phyloP scores from a whole-genome alignment of 164 flowering plant species.

The Berberis vulgaris region DNA sequence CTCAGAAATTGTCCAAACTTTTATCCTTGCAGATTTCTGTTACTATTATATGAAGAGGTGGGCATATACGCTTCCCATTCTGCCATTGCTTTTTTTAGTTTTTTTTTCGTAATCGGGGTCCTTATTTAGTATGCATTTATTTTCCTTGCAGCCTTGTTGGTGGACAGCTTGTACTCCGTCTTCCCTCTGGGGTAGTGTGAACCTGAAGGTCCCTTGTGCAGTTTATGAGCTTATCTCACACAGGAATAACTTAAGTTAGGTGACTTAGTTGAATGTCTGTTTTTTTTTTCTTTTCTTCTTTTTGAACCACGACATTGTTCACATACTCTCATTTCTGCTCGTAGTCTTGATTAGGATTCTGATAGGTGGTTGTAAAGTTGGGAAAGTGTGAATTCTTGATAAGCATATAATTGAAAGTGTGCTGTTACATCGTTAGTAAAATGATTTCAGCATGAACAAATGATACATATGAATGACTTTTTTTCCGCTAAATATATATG shows the following conservation, averaged over 20 bases:
- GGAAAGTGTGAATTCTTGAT: not conserved
- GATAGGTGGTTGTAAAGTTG: not conserved
- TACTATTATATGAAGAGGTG: conserved; percentile 92
- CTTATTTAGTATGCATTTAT: not conserved
- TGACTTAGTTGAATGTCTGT: not conserved
- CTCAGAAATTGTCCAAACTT: conserved; percentile 92
- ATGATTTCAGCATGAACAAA: no score
- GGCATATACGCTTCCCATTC: not conserved
- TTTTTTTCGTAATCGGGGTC: not conserved
- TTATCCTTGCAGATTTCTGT: conserved; percentile 92
- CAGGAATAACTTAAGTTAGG: conserved; percentile 6
- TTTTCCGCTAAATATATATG: no score
- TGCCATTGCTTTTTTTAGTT: no score
- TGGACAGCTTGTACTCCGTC: conserved; percentile 90
- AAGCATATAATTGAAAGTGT: no score
- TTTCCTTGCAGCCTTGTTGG: conserved; percentile 65
- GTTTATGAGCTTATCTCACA: not conserved
- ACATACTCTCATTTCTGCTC: no score
- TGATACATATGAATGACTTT: no score
- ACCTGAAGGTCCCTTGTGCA: conserved; percentile 5
- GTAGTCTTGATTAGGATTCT: not conserved
- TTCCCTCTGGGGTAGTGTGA: conserved; percentile 93
- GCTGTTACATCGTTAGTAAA: no score
- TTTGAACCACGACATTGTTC: not conserved
- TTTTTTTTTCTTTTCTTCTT: not conserved